Evolutionary conservation across 1,284 basidiomycete species (phyloP).

Genomic region (Sporisorium graminicola): DNA sequence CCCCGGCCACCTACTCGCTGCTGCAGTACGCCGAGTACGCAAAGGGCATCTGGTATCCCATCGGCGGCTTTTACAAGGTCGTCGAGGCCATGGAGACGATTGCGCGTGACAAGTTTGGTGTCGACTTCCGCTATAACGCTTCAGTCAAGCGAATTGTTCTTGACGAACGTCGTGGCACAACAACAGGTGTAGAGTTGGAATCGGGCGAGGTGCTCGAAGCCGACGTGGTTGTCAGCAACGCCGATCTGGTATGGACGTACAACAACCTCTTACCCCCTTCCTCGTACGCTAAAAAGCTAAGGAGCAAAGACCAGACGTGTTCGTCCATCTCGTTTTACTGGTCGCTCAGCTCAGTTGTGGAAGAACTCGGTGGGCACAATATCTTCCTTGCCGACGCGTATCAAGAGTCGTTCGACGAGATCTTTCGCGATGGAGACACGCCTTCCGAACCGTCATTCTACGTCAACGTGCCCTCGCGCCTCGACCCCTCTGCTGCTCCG

Average conservation of each 20-base stretch:
- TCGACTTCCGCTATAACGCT: constrained; percentile 71
- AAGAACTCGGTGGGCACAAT: constrained; percentile 73
- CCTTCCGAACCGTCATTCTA: constrained; percentile 74
- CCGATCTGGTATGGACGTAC: constrained; percentile 74
- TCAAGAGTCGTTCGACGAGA: constrained; percentile 73
- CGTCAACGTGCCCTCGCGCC: constrained; percentile 73
- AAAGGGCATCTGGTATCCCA: constrained; percentile 74
- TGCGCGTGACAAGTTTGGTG: constrained; percentile 70
- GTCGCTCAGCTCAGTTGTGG: constrained; percentile 71
- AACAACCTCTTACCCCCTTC: constrained; percentile 71
- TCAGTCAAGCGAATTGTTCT: constrained; percentile 70
- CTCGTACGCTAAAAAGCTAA: constrained; percentile 63
- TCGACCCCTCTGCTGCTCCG: constrained; percentile 70
- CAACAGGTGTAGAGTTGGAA: constrained; percentile 71
- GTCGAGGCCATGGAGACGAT: constrained; percentile 72
- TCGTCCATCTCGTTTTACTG: constrained; percentile 75
- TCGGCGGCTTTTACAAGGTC: constrained; percentile 73
- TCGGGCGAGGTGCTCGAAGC: constrained; percentile 71
- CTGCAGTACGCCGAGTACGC: constrained; percentile 74
- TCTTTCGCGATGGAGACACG: constrained; percentile 72
- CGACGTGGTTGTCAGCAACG: constrained; percentile 74
- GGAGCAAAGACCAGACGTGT: constrained; percentile 71
- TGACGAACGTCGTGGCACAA: constrained; percentile 30
- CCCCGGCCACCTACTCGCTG: constrained; percentile 73
- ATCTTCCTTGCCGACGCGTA: constrained; percentile 71